Conservation (phyloP, 148 eudicot genomes). For the Diospyros kaki region DNA sequence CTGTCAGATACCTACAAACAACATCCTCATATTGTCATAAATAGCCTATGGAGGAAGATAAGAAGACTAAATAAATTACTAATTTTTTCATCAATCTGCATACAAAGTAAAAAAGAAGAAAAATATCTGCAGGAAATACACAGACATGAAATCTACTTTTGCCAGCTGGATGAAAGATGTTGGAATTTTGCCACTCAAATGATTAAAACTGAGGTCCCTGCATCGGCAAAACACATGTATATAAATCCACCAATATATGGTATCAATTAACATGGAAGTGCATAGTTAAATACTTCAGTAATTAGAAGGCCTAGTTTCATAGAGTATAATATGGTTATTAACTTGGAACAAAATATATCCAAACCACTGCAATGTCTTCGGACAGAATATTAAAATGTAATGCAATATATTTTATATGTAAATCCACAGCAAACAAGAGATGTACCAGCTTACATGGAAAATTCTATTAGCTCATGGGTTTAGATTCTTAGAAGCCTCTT, state of each 20-base stretch:
- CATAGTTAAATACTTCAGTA: not conserved
- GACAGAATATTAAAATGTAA: not conserved
- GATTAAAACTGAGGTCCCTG: conserved; percentile 56
- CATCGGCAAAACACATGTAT: not conserved
- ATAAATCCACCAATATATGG: conserved; percentile 6
- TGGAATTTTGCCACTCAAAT: conserved; percentile 48
- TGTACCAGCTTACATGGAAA: not conserved
- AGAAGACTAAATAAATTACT: conserved; percentile 17
- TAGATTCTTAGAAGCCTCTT: not conserved
- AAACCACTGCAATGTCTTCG: not conserved
- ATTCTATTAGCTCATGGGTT: not conserved
- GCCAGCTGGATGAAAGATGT: conserved; percentile 26
- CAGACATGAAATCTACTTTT: conserved; percentile 42
- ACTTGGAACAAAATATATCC: not conserved
- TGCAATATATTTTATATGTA: not conserved
- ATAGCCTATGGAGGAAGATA: not conserved
- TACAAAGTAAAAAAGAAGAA: not conserved
- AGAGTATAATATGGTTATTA: not conserved
- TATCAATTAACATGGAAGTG: not conserved
- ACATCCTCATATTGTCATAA: not conserved
- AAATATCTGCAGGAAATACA: conserved; percentile 4
- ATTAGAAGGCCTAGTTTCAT: not conserved
- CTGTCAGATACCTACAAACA: conserved; percentile 41
- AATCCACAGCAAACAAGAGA: not conserved
- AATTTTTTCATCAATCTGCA: not conserved